These are phyloP conservation scores for Candida michaelii DNA, from an alignment of 805 yeast genomes.

Conservation along the genomic window DNA sequence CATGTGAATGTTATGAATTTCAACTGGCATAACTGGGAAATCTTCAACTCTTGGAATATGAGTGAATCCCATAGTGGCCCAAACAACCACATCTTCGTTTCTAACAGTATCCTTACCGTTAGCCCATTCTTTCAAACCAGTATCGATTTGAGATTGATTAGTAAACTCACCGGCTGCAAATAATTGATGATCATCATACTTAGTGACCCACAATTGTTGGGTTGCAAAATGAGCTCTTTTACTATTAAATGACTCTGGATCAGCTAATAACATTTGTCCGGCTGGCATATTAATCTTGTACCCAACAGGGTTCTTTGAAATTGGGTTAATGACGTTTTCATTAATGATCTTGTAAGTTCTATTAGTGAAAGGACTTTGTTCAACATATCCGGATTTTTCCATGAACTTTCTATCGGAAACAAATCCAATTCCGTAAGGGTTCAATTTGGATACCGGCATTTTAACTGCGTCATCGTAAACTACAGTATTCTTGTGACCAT, in stretches of 20 bases:
- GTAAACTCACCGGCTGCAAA: constrained; percentile 87
- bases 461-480: constrained; percentile 66
- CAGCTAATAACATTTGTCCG: constrained; percentile 71
- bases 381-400: constrained; percentile 70
- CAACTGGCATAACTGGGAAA: constrained; percentile 90
- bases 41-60: constrained; percentile 83
- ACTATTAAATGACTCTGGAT: constrained; percentile 58
- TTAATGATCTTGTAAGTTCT: constrained; percentile 75
- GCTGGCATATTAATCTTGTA: constrained; percentile 76
- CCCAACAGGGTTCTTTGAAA: constrained; percentile 71
- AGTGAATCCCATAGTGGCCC: constrained; percentile 81
- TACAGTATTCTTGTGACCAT: constrained; percentile 76
- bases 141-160: constrained; percentile 69
- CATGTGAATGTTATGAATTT: constrained; percentile 62
- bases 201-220: constrained; percentile 79
- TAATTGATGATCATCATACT: constrained; percentile 67
- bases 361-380: constrained; percentile 73
- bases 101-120: constrained; percentile 66
- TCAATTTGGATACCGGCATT: constrained; percentile 53
- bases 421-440: constrained; percentile 72
- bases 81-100: constrained; percentile 72
- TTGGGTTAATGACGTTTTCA: constrained; percentile 67
- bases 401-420: constrained; percentile 59
- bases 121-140: constrained; percentile 73
- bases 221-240: constrained; percentile 77